A percentile compares a stretch with the other conserved stretches of the same genome.
These are phyloP conservation scores for Fusarium sp. DNA, from an alignment of 2,329 filamentous ascomycete species.

Conservation along the genomic window DNA sequence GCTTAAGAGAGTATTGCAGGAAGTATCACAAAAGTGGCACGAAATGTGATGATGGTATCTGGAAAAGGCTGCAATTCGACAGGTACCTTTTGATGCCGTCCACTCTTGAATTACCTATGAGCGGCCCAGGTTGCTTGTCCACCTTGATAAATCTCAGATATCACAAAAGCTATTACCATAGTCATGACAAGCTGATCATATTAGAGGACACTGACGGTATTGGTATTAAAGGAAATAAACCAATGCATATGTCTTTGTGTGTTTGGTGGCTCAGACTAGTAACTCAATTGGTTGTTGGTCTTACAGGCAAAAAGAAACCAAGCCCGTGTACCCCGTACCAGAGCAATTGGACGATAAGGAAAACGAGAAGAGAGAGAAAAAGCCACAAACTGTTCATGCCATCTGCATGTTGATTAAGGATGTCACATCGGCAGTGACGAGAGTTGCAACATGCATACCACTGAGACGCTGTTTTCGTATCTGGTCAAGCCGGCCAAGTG, in stretches of 20 bases:
- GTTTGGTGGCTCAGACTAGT: not conserved
- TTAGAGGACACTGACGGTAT: not conserved
- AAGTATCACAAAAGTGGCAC: constrained; percentile 5
- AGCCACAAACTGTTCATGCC: constrained; percentile 1
- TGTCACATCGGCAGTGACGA: constrained; percentile 17
- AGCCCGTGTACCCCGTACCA: not conserved
- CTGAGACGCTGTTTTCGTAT: not conserved
- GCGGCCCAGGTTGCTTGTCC: not conserved
- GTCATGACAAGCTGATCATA: not conserved
- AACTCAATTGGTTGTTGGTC: not conserved
- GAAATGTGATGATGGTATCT: not conserved
- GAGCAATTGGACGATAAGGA: not conserved
- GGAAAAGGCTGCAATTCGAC: not conserved
- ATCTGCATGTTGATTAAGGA: constrained; percentile 4
- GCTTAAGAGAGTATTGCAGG: not conserved
- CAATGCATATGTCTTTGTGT: not conserved
- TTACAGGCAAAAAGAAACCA: not conserved
- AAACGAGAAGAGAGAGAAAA: not conserved
- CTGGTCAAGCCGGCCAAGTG: constrained; percentile 1
- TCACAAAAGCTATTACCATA: not conserved
- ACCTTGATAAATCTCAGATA: constrained; percentile 9
- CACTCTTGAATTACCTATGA: not conserved
- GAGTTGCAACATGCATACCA: constrained; percentile 19
- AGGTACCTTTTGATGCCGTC: constrained; percentile 1
- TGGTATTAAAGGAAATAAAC: not conserved